Conservation (phyloP, 305 asterid species). For the Solanum chacoense region DNA sequence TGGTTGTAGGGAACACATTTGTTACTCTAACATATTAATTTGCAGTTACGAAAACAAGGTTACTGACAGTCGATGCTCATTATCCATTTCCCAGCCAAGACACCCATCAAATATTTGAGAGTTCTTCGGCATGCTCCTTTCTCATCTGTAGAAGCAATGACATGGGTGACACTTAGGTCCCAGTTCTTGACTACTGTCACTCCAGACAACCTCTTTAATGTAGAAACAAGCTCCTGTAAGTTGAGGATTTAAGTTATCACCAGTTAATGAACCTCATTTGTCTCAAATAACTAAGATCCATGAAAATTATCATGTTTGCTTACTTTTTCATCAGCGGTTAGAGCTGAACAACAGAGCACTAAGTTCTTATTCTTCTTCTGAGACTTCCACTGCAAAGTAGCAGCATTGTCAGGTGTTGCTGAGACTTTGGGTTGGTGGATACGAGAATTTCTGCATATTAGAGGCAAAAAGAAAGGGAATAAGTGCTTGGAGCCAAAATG, state of each 20-base stretch:
- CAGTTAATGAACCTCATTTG: background rate
- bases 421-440: constrained; percentile 16
- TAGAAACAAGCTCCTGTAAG: constrained; percentile 45
- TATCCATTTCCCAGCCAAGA: constrained; percentile 93
- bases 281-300: background rate
- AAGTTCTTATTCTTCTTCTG: constrained; percentile 37
- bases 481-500: background rate
- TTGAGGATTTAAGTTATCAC: background rate
- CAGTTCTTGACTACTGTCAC: constrained; percentile 56
- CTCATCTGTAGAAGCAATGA: constrained; percentile 72
- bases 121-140: constrained; percentile 89
- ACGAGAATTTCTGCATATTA: constrained; percentile 29
- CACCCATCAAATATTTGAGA: constrained; percentile 81
- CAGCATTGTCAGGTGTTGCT: constrained; percentile 18
- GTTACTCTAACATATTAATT: background rate
- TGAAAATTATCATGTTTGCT: background rate
- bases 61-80: constrained; percentile 63
- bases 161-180: constrained; percentile 73
- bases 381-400: constrained; percentile 35
- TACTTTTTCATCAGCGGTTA: constrained; percentile 60
- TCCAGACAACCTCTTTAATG: constrained; percentile 43
- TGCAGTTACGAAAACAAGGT: background rate
- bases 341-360: constrained; percentile 75
- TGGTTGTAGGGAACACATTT: background rate
- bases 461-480: background rate